Conservation (phyloP, 352 stramenopile genomes). For the Phytophthora vignae region DNA sequence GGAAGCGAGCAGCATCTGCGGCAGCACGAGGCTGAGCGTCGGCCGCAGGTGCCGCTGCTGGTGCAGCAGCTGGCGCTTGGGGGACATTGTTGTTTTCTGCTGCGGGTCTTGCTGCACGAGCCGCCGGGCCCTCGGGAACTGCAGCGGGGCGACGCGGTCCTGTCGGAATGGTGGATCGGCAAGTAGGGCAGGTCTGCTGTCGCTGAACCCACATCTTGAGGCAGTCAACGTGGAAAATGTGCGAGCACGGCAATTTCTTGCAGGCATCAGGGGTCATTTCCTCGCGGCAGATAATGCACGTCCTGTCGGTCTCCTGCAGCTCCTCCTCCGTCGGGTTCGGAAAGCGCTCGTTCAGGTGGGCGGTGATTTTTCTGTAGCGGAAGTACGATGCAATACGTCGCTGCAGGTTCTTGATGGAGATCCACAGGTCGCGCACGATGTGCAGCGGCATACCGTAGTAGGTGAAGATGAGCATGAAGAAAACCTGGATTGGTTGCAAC, state of each 20-base stretch:
- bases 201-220: constrained; percentile 99
- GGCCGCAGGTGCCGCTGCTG: constrained; percentile 23
- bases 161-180: constrained; percentile 94
- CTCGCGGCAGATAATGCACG: constrained; percentile 98
- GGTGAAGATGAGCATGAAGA: constrained; percentile 98
- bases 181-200: constrained; percentile 98
- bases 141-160: constrained; percentile 53
- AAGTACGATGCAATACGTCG: constrained; percentile 87
- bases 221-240: constrained; percentile 98
- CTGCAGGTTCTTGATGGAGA: constrained; percentile 91
- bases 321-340: constrained; percentile 95
- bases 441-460: constrained; percentile 98
- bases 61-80: constrained; percentile 23
- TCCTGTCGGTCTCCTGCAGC: constrained; percentile 92
- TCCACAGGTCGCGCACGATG: constrained; percentile 97
- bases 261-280: constrained; percentile 90
- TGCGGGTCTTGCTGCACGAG: constrained; percentile 31
- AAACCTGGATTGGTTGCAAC: constrained; percentile 61
- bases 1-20: constrained; percentile 37
- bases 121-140: constrained; percentile 34
- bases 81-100: constrained; percentile 31
- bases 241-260: constrained; percentile 97
- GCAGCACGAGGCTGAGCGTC: constrained; percentile 23
- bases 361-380: constrained; percentile 95
- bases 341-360: constrained; percentile 97